Conservation (phyloP, 306 rosid genomes). For the Adenanthera pavonina region DNA sequence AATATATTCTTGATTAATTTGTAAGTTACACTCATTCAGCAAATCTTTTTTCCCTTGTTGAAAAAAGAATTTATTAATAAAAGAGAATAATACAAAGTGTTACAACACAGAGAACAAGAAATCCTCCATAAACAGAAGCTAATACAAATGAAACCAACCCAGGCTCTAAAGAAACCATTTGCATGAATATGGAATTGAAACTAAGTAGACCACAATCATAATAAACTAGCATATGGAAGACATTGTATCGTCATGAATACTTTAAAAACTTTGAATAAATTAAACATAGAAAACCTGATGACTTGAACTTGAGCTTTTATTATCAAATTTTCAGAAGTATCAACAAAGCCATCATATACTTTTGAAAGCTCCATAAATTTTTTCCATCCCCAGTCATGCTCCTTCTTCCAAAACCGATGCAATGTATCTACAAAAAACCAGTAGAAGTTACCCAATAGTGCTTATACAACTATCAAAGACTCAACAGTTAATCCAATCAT, state of each 20-base stretch:
- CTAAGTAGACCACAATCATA: neutral
- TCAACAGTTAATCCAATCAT: slow-evolving; percentile 21
- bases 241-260: neutral
- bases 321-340: slow-evolving; percentile 86
- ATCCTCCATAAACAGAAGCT: neutral
- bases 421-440: slow-evolving; percentile 72
- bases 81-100: neutral
- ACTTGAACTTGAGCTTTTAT: slow-evolving; percentile 99
- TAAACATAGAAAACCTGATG: slow-evolving; percentile 69
- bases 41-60: neutral
- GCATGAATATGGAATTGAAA: neutral
- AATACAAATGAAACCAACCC: neutral
- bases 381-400: slow-evolving; percentile 99
- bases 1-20: neutral
- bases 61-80: neutral
- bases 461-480: slow-evolving; percentile 18
- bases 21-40: neutral
- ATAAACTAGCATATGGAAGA: slow-evolving; percentile 13
- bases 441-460: slow-evolving; percentile 21
- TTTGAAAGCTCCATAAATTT: slow-evolving; percentile 97
- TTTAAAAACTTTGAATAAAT: slow-evolving; percentile 14
- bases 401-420: slow-evolving; percentile 99
- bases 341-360: slow-evolving; percentile 96
- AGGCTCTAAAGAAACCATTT: neutral
- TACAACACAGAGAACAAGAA: neutral